These are phyloP conservation scores for Mimosa pudica DNA, from an alignment of 306 rosid species.

Conservation along the genomic window DNA sequence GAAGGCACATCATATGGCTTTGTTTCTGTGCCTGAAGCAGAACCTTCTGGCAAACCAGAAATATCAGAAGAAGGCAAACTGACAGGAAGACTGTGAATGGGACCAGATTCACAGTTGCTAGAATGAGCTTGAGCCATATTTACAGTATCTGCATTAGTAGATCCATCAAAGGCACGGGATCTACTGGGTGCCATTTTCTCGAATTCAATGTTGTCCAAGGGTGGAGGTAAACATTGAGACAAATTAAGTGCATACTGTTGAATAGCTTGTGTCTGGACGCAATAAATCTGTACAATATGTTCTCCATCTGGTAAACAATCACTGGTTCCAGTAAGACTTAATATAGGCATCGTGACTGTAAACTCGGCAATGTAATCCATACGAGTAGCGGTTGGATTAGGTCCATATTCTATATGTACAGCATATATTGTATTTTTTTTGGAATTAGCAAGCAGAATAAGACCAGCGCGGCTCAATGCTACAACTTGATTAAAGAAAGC, in stretches of 20 bases:
- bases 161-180: conserved; percentile 44
- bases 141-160: conserved; percentile 42
- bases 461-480: conserved; percentile 63
- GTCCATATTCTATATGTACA: conserved; percentile 70
- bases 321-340: conserved; percentile 74
- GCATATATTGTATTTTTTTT: conserved; percentile 79
- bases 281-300: conserved; percentile 65
- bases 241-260: conserved; percentile 73
- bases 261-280: conserved; percentile 84
- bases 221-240: conserved; percentile 75
- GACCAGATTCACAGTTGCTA: conserved; percentile 46
- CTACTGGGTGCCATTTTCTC: conserved; percentile 47
- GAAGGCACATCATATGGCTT: conserved; percentile 45
- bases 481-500: conserved; percentile 71
- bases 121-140: conserved; percentile 37
- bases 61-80: conserved; percentile 53
- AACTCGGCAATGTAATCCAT: conserved; percentile 78
- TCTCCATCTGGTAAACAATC: conserved; percentile 67
- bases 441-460: conserved; percentile 74
- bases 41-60: conserved; percentile 45
- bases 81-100: conserved; percentile 34
- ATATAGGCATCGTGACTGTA: conserved; percentile 75
- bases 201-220: conserved; percentile 53
- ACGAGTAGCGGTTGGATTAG: conserved; percentile 67
- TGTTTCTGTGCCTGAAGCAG: conserved; percentile 44